Evolutionary conservation across 2,329 filamentous ascomycete genomes (phyloP).

Genomic region (Ceratocystis diversiconidia): DNA sequence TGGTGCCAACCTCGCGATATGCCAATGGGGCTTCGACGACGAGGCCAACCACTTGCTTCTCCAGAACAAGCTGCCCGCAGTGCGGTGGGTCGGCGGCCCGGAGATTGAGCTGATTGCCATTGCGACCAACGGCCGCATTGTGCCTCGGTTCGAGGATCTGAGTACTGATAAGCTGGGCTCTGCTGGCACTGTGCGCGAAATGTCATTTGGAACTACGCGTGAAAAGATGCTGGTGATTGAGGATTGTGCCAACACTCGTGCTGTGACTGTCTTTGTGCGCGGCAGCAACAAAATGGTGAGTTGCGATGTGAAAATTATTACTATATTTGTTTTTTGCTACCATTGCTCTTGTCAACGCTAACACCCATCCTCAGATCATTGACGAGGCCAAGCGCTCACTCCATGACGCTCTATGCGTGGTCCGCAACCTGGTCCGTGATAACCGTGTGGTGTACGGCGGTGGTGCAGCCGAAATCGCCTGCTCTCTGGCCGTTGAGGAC

Average conservation of each 20-base stretch:
- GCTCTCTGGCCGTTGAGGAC: slow-evolving; percentile 89
- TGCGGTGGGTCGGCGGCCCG: slow-evolving; percentile 93
- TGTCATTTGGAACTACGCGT: slow-evolving; percentile 91
- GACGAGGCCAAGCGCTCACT: slow-evolving; percentile 96
- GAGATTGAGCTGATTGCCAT: slow-evolving; percentile 98
- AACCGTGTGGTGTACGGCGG: slow-evolving; percentile 97
- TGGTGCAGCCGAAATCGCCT: slow-evolving; percentile 92
- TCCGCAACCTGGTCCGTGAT: slow-evolving; percentile 88
- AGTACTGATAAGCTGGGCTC: slow-evolving; percentile 79
- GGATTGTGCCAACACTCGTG: slow-evolving; percentile 94
- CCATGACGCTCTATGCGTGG: slow-evolving; percentile 93
- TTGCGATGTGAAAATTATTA: slow-evolving; percentile 17
- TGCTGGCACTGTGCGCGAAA: slow-evolving; percentile 81
- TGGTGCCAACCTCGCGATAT: slow-evolving; percentile 92
- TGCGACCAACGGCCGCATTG: slow-evolving; percentile 93
- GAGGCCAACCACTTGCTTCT: slow-evolving; percentile 95
- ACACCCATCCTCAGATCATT: slow-evolving; percentile 56
- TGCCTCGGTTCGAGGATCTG: slow-evolving; percentile 91
- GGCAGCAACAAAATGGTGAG: slow-evolving; percentile 98
- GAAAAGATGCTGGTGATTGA: slow-evolving; percentile 99
- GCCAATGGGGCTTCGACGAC: slow-evolving; percentile 98
- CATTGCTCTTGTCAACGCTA: neutral
- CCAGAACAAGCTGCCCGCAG: slow-evolving; percentile 89
- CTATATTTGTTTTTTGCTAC: neutral
- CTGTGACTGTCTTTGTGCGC: slow-evolving; percentile 89